Conservation (phyloP, 768 basidiomycete species). For the Bullera alba region DNA sequence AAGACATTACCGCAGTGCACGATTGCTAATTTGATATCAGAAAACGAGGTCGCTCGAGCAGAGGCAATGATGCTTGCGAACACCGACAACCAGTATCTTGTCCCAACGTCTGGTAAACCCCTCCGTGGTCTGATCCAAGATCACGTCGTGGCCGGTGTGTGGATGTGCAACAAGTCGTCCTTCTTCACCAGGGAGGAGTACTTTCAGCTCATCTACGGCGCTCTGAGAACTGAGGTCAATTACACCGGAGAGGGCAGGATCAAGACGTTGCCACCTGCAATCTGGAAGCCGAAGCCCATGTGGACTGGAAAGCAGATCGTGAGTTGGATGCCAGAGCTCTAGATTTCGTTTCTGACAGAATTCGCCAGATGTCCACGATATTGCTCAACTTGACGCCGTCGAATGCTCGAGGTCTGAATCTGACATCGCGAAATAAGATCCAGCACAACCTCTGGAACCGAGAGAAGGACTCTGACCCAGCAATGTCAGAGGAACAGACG, state of each 20-base stretch:
- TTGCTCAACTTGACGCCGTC: slow-evolving; percentile 82
- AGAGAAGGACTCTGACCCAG: slow-evolving; percentile 50
- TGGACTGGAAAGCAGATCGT: slow-evolving; percentile 99
- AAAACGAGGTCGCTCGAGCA: slow-evolving; percentile 89
- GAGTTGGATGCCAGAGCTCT: slow-evolving; percentile 38
- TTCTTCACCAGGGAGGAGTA: slow-evolving; percentile 96
- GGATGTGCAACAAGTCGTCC: slow-evolving; percentile 93
- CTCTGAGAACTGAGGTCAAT: slow-evolving; percentile 75
- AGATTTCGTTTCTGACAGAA: slow-evolving; percentile 3
- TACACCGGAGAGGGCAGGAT: slow-evolving; percentile 60
- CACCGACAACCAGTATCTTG: slow-evolving; percentile 97
- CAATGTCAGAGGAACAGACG: slow-evolving; percentile 68
- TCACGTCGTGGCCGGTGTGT: slow-evolving; percentile 97
- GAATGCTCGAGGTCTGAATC: slow-evolving; percentile 70
- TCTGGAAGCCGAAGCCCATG: slow-evolving; percentile 80
- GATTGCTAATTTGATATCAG: slow-evolving; percentile 47
- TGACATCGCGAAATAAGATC: slow-evolving; percentile 81
- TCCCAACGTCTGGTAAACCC: slow-evolving; percentile 95
- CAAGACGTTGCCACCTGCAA: slow-evolving; percentile 76
- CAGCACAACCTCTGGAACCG: slow-evolving; percentile 69
- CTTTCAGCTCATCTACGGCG: slow-evolving; percentile 89
- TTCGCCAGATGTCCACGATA: slow-evolving; percentile 77
- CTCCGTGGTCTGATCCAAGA: slow-evolving; percentile 97
- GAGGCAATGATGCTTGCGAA: slow-evolving; percentile 93
- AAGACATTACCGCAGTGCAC: neutral